phyloP scores from a whole-genome alignment of 352 stramenopile genomes.

The Globisporangium recalcitrans region DNA sequence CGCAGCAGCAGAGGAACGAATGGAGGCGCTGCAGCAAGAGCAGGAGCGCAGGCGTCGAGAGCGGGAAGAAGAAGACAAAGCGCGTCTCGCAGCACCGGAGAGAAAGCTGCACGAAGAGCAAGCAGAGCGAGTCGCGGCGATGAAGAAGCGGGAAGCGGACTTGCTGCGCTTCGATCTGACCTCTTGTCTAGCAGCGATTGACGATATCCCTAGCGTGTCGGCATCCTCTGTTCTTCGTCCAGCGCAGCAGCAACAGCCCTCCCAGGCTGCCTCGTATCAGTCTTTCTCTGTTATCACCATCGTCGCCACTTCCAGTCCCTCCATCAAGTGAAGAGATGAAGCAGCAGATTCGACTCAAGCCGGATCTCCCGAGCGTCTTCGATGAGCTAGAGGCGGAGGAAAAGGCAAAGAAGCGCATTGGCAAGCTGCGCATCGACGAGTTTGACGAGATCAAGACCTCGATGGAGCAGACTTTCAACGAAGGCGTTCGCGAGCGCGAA shows the following conservation, averaged over 20 bases:
- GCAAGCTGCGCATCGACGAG: slow-evolving; percentile 36
- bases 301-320: not conserved
- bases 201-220: not conserved
- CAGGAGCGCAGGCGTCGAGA: slow-evolving; percentile 59
- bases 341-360: slow-evolving; percentile 28
- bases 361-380: slow-evolving; percentile 70
- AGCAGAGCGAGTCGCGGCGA: slow-evolving; percentile 25
- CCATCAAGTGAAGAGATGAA: slow-evolving; percentile 25
- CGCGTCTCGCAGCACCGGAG: slow-evolving; percentile 42
- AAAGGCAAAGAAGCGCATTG: slow-evolving; percentile 34
- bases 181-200: slow-evolving; percentile 5
- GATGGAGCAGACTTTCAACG: slow-evolving; percentile 38
- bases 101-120: slow-evolving; percentile 40
- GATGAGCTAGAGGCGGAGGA: slow-evolving; percentile 75
- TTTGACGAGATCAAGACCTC: slow-evolving; percentile 41
- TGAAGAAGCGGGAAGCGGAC: slow-evolving; percentile 27
- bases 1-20: slow-evolving; percentile 42
- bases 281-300: slow-evolving; percentile 14
- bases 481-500: slow-evolving; percentile 47
- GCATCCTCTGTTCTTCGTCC: not conserved
- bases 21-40: slow-evolving; percentile 52
- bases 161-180: slow-evolving; percentile 23
- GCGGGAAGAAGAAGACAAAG: slow-evolving; percentile 65
- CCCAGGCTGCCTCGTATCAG: not conserved
- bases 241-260: not conserved